Evolutionary conservation across 192 early-diverging fungal genomes (phyloP), one percentile per base, ranked within the genome.

Genomic region (Backusella tarrabulga): DNA sequence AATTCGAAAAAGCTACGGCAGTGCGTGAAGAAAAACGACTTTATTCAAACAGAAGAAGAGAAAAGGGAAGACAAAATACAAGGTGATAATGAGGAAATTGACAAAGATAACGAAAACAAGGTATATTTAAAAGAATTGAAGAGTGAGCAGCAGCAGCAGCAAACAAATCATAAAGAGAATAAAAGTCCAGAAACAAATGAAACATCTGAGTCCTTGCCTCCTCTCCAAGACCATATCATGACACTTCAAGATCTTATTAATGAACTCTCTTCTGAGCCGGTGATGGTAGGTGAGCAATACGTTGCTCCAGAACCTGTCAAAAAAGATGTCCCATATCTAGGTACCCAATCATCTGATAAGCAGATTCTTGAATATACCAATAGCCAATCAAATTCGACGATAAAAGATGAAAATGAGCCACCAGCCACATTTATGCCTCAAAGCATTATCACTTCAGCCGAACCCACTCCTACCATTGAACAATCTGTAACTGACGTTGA

Each of bases 391-490:
- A 12, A 63, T 14, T 63, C 14, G 56, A 9, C 26, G 8, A 23
- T 3, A 23, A 29, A 12, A 19, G 17, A 68, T 68, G 32, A 68
- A 14, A 23, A 66, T 8, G 32, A 68, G n/a, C 21, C 36, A 21
- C 34, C 34, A 70, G 35, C n/a, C 9, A 23, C 38, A 35, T 70
- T 52, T 38, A 68, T 76, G 6, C 75, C 75, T 21, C 67, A 76
- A 23, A 38, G 42, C 56, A 68, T 76, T 11, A 50, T 76, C 14
- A 76, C 75, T 36, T 67, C 68, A 23, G 75, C 75, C 34, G 75
- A 76, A 34, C 75, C 75, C 19, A 76, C 75, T n/a, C 75, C 75
- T 15, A 68, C 67, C 6, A 50, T 36, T 34, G 75, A 76, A n/a
- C 35, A 35, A 69, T n/a, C 19, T 7, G 29, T 17, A 69, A 38